Conservation (phyloP, 345 rosid species). For the Cardiospermum halicacabum region DNA sequence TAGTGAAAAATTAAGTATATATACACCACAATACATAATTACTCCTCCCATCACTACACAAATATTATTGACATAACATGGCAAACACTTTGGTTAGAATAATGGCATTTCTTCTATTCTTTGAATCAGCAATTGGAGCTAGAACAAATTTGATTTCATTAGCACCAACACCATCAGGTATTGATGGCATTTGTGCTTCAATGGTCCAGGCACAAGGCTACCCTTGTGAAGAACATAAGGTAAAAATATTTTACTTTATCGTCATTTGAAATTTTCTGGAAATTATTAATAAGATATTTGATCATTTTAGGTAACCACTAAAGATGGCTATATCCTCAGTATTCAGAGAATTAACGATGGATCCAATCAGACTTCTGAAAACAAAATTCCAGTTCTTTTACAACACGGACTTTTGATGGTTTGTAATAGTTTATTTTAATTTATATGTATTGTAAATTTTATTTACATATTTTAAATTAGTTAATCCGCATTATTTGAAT, state of each 20-base stretch:
- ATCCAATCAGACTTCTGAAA: constrained; percentile 23
- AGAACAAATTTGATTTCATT: constrained; percentile 9
- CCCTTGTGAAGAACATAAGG: constrained; percentile 36
- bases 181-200: constrained; percentile 32
- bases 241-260: too few relatives aligned
- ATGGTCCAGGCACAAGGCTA: constrained; percentile 31
- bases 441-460: too few relatives aligned
- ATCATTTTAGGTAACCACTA: constrained; percentile 44
- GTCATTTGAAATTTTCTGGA: too few relatives aligned
- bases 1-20: too few relatives aligned
- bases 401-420: constrained; percentile 56
- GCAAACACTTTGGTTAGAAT: not conserved
- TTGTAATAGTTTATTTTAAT: too few relatives aligned
- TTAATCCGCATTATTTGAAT: too few relatives aligned
- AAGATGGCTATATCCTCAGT: constrained; percentile 54
- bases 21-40: not conserved
- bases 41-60: too few relatives aligned
- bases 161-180: constrained; percentile 10
- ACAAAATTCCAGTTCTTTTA: constrained; percentile 38
- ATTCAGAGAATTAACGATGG: constrained; percentile 47
- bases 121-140: constrained; percentile 19
- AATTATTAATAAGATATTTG: too few relatives aligned
- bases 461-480: too few relatives aligned
- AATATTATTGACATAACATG: too few relatives aligned
- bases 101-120: constrained; percentile 1